Evolutionary conservation across 1,284 basidiomycete genomes (phyloP).

Genomic region (Anthracocystis walkeri): DNA sequence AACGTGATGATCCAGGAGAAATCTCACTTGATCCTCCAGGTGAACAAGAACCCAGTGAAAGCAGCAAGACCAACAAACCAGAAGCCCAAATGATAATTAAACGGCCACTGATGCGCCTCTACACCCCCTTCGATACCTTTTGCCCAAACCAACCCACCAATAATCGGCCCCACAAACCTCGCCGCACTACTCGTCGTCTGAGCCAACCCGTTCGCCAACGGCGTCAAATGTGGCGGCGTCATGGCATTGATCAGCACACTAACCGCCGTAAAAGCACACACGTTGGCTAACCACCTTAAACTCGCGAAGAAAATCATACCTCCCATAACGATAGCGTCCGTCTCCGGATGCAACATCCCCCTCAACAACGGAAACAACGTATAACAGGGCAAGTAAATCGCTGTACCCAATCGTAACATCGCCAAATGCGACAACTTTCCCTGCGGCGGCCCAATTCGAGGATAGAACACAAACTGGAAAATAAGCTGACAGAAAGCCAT

Average conservation of each 20-base stretch:
- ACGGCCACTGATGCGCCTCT: constrained; percentile 55
- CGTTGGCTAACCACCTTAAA: constrained; percentile 69
- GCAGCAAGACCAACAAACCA: constrained; percentile 62
- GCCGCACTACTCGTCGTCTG: constrained; percentile 70
- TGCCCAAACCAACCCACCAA: constrained; percentile 68
- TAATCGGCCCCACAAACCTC: constrained; percentile 69
- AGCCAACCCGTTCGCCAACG: constrained; percentile 71
- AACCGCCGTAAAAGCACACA: constrained; percentile 69
- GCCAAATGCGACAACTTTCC: constrained; percentile 66
- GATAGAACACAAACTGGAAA: constrained; percentile 74
- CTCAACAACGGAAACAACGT: constrained; percentile 71
- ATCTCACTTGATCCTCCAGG: constrained; percentile 44
- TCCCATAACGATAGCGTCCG: constrained; percentile 70
- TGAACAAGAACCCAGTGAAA: constrained; percentile 57
- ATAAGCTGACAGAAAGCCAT: constrained; percentile 64
- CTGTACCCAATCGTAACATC: constrained; percentile 64
- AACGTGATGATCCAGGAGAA: no score
- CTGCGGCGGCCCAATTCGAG: constrained; percentile 73
- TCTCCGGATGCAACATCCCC: constrained; percentile 69
- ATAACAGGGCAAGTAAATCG: constrained; percentile 55
- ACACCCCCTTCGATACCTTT: constrained; percentile 59
- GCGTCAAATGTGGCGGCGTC: constrained; percentile 70
- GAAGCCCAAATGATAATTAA: constrained; percentile 66
- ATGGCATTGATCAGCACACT: constrained; percentile 70
- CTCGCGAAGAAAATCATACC: constrained; percentile 70